Evolutionary conservation across 1,139 yeast species (phyloP), one percentile per base, ranked within the genome.

Genomic region (Sugiyamaella pinicola): DNA sequence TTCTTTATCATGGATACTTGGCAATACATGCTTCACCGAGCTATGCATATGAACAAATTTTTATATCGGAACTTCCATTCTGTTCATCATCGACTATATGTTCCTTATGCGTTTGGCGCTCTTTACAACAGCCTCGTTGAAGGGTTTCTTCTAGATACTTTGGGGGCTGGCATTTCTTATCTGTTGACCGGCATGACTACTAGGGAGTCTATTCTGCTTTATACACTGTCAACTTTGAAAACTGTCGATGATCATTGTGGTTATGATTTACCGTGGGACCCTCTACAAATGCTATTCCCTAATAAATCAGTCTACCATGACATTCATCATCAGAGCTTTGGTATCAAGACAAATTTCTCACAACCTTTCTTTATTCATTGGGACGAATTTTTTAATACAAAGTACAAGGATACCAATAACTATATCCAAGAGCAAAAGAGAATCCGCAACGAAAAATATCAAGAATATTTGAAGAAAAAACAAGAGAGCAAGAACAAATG

Each of bases 171-270:
- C 21, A 61, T 91, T 41, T 95, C 96, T 0, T 78, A 83, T 53
- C 61, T 87, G 28, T 60, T 80, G 13, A 79, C 87, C 1, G 77
- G 79, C 1, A 74, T 93, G 61, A 73, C 87, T 2, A 85, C 90
- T 47, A 81, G 96, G 55, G 98, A 93, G 72, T 74, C 85, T 49
- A 75, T 87, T 33, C 61, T 86, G 18, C 74, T 93, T 55, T 93
- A 78, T 72, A 84, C 93, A 2, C 88, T 93, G 69, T 87, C 96
- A 13, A 93, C 99, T 4, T 72, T 93, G 79, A 93, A 93, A 72
- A 93, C 99, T 1, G 96, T 93, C 49, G 99, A 93, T 69, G 99
- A 93, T 70, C 99, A 93, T 71, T 93, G 98, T 71, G 99, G 99
- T 17, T 93, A 91, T 71, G 83, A 90, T 45, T 74, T 93, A 55